Evolutionary conservation across 2,329 filamentous ascomycete species (phyloP).

Genomic region (Pseudogymnoascus sp.): DNA sequence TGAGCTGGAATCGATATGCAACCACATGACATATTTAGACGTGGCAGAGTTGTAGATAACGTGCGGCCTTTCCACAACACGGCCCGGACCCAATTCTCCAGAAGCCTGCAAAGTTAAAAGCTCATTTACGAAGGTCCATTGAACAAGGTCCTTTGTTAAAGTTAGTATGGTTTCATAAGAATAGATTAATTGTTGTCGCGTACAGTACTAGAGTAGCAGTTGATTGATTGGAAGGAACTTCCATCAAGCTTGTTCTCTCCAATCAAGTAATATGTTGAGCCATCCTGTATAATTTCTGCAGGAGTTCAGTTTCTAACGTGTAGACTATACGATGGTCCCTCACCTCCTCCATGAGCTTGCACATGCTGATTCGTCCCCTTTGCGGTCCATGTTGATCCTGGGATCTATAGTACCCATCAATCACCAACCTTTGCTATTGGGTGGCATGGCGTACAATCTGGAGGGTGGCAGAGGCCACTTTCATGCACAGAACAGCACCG

Average conservation of each 20-base stretch:
- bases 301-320: not conserved
- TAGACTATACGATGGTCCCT: conserved; percentile 33
- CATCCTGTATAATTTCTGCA: conserved; percentile 1
- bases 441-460: conserved; percentile 9
- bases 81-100: conserved; percentile 51
- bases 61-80: conserved; percentile 60
- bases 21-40: conserved; percentile 56
- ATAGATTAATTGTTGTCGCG: not conserved
- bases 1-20: conserved; percentile 55
- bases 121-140: conserved; percentile 54
- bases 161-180: not conserved
- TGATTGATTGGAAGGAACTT: conserved; percentile 52
- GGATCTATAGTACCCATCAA: conserved; percentile 14
- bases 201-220: conserved; percentile 54
- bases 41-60: conserved; percentile 60
- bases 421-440: not conserved
- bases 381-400: conserved; percentile 25
- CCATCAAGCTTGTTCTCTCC: conserved; percentile 63
- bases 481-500: not conserved
- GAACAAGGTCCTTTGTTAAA: conserved; percentile 41
- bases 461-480: conserved; percentile 12
- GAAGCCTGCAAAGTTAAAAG: conserved; percentile 45
- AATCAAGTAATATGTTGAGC: conserved; percentile 46
- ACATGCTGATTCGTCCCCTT: conserved; percentile 41
- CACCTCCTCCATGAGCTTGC: conserved; percentile 58